A percentile compares a stretch with the other conserved stretches of the same genome.
Evolutionary conservation across 805 yeast species (phyloP).

Genomic region (Starmerella apicola): DNA sequence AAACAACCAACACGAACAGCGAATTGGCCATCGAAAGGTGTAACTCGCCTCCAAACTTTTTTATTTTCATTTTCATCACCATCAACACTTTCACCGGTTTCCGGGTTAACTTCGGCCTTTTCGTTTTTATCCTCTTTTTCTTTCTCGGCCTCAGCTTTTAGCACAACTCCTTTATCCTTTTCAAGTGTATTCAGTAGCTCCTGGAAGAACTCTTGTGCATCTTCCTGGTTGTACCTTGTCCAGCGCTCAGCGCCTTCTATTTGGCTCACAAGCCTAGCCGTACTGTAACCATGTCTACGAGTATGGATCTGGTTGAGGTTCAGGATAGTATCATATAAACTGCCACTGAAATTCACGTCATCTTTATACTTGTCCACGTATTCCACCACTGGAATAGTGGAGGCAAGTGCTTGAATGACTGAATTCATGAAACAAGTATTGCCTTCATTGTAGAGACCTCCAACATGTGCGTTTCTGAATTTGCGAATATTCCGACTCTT

Average conservation of each 20-base stretch:
- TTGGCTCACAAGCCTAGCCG: constrained; percentile 18
- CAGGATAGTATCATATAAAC: constrained; percentile 19
- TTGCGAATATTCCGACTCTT: constrained; percentile 17
- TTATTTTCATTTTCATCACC: constrained; percentile 28
- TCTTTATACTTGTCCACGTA: constrained; percentile 40
- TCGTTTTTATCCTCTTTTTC: background rate
- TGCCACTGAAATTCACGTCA: constrained; percentile 18
- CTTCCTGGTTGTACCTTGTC: constrained; percentile 83
- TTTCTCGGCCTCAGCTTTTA: background rate
- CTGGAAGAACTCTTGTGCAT: constrained; percentile 93
- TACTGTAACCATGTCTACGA: constrained; percentile 24
- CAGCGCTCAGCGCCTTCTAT: constrained; percentile 39
- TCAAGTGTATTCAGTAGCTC: constrained; percentile 28
- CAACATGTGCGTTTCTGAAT: constrained; percentile 36
- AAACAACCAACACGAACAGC: constrained; percentile 87
- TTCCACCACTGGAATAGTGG: constrained; percentile 46
- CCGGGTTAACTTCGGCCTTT: constrained; percentile 1
- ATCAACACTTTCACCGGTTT: constrained; percentile 1
- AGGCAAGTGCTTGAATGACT: constrained; percentile 71
- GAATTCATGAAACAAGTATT: constrained; percentile 92
- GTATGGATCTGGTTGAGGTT: constrained; percentile 25
- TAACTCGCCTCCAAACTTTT: constrained; percentile 28
- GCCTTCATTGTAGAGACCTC: constrained; percentile 82
- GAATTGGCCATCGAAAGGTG: constrained; percentile 85
- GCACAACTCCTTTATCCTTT: constrained; percentile 21